A percentile compares a stretch with the other conserved stretches of the same genome.
Conservation (phyloP, 805 yeast genomes). For the Cyberlindnera suaveolens region DNA sequence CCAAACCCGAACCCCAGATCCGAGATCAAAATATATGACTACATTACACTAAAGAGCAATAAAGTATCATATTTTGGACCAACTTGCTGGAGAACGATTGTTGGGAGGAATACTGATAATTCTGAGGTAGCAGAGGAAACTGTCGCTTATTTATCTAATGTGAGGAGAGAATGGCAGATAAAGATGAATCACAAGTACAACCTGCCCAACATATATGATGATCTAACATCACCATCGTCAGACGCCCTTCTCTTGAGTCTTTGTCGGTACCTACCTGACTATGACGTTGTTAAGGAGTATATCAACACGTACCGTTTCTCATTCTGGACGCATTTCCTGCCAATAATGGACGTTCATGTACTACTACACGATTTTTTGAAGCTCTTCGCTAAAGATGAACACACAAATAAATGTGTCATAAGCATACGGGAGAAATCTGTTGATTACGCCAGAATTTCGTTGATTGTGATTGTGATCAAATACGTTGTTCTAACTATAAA, state of each 20-base stretch:
- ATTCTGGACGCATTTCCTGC: slow-evolving; percentile 12
- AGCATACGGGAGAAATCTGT: slow-evolving; percentile 4
- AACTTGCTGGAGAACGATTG: slow-evolving; percentile 17
- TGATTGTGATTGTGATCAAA: slow-evolving; percentile 12
- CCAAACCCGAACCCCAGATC: no score
- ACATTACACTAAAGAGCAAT: background rate
- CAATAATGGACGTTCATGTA: slow-evolving; percentile 11
- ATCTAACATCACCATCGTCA: slow-evolving; percentile 5
- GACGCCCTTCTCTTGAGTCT: slow-evolving; percentile 10
- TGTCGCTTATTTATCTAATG: slow-evolving; percentile 10
- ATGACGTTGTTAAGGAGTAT: slow-evolving; percentile 11
- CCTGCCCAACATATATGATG: slow-evolving; percentile 6
- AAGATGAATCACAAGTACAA: slow-evolving; percentile 9
- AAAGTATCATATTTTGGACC: slow-evolving; percentile 17
- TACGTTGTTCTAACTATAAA: slow-evolving; percentile 5
- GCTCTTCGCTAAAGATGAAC: slow-evolving; percentile 6
- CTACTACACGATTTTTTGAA: slow-evolving; percentile 14
- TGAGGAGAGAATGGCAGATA: slow-evolving; percentile 18
- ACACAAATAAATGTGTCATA: slow-evolving; percentile 6
- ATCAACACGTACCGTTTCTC: slow-evolving; percentile 12
- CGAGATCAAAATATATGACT: background rate
- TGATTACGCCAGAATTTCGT: slow-evolving; percentile 19
- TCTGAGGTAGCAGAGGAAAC: slow-evolving; percentile 10
- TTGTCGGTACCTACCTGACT: slow-evolving; percentile 15
- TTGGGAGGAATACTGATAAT: slow-evolving; percentile 2